Conservation (phyloP, 305 asterid genomes). For the Fraxinus baroniana region DNA sequence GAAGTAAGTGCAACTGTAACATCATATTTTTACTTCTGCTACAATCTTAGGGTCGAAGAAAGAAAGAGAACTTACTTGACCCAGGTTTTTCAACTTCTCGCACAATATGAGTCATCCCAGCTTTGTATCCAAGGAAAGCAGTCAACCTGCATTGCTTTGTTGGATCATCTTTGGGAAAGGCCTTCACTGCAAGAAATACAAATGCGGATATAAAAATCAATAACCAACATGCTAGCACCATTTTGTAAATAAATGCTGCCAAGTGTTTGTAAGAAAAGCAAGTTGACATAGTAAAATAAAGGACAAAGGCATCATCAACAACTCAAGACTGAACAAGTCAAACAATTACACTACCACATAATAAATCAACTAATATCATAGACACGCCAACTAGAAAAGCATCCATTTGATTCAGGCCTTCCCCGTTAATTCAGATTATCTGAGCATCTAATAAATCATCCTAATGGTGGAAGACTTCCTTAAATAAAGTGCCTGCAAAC, state of each 20-base stretch:
- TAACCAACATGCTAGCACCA: background rate
- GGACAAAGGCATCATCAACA: background rate
- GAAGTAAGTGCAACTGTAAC: background rate
- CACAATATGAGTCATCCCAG: conserved; percentile 91
- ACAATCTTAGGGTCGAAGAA: background rate
- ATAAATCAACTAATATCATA: background rate
- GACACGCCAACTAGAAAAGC: background rate
- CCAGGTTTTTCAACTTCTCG: conserved; percentile 93
- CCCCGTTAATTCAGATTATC: background rate
- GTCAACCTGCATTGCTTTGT: conserved; percentile 64
- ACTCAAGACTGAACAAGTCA: background rate
- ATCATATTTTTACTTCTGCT: background rate
- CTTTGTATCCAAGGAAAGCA: conserved; percentile 81
- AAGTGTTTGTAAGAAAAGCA: background rate
- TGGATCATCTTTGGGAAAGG: conserved; percentile 72
- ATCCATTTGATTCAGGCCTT: background rate
- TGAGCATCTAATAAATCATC: background rate
- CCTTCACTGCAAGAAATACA: conserved; percentile 58
- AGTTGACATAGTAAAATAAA: background rate
- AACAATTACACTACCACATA: background rate
- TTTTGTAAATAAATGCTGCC: background rate
- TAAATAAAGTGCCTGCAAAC: background rate
- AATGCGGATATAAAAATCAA: background rate
- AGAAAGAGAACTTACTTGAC: conserved; percentile 53
- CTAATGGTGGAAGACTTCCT: background rate